Evolutionary conservation across 164 flowering plant genomes (phyloP), one percentile per base, ranked within the genome.

Genomic region (Magnolia kwangsiensis): DNA sequence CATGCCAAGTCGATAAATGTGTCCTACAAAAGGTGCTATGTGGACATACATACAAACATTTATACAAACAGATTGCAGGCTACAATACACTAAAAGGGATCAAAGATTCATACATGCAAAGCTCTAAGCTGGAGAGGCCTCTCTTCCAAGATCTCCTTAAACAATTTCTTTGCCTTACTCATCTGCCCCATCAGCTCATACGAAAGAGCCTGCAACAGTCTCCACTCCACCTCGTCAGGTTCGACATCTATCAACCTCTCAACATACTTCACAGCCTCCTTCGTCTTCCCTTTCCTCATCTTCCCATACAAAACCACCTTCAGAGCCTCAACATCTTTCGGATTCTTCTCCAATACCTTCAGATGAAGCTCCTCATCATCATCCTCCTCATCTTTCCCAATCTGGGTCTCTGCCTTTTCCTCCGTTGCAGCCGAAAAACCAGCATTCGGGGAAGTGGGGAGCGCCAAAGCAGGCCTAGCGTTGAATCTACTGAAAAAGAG

Each of bases 151-250:
- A 96, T 89, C 9, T 90, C 90, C 84, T 83, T 84, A 74, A 91
- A 92, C 81, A 96, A 59, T 73, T 83, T 90, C 79, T 89, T 90
- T 27, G 99, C 96, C 78, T 77, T 86, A 69, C 84, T 85, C 68
- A 90, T 71, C 27, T 91, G 74, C 75, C 93, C 98, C 88, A 92
- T 86, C 85, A 82, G 83, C 84, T 96, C 99, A 86, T 89, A 91
- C 75, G 87, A 88, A 72, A 91, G 89, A 45, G 97, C 98, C 83
- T 87, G 82, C 86, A 96, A 80, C 37, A 96, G 90, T 86, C 90
- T 91, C 99, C 98, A 96, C 73, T 96, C 99, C 63, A 92, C 88
- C 77, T 92, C 95, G 23, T 82, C 72, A 3, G 97, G 95, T 74
- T 94, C 86, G n/a, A 87, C 50, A 14, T 87, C 86, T 74, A 89